phyloP scores from a whole-genome alignment of 495 filamentous ascomycete species.

The Podospora didyma region DNA sequence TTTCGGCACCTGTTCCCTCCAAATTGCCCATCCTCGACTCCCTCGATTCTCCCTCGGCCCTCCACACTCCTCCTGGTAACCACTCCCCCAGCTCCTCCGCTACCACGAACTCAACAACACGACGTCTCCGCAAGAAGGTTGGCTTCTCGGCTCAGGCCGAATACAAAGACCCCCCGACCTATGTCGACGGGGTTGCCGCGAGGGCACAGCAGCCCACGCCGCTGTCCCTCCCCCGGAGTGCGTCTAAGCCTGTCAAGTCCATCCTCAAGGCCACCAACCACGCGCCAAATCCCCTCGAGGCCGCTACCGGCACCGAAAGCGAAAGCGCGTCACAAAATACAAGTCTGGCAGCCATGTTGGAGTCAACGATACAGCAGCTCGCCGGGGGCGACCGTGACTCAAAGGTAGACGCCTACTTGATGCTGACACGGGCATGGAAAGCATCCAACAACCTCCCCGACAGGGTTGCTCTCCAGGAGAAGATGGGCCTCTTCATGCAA shows the following conservation, averaged over 20 bases:
- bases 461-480: conserved; percentile 63
- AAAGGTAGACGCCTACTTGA: conserved; percentile 81
- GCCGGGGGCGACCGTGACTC: conserved; percentile 62
- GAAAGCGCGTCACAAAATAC: conserved; percentile 35
- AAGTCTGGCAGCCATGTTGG: conserved; percentile 69
- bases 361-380: conserved; percentile 75
- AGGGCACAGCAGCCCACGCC: conserved; percentile 34
- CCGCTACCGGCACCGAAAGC: conserved; percentile 27
- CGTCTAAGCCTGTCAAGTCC: conserved; percentile 70
- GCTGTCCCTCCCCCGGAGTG: conserved; percentile 52
- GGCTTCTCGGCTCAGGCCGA: conserved; percentile 70
- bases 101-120: conserved; percentile 57
- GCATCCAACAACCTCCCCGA: conserved; percentile 74
- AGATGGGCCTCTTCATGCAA: conserved; percentile 67
- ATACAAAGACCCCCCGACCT: conserved; percentile 59
- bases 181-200: conserved; percentile 41
- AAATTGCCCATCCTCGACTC: conserved; percentile 21
- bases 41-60: conserved; percentile 28
- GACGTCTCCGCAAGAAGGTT: conserved; percentile 60
- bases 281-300: conserved; percentile 41
- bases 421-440: conserved; percentile 68
- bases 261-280: conserved; percentile 71
- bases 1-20: conserved; percentile 15
- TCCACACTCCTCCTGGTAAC: conserved; percentile 46
- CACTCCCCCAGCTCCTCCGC: conserved; percentile 48